These are phyloP conservation scores for Elongisporangium senticosum DNA, from an alignment of 352 stramenopile genomes.

Conservation along the genomic window DNA sequence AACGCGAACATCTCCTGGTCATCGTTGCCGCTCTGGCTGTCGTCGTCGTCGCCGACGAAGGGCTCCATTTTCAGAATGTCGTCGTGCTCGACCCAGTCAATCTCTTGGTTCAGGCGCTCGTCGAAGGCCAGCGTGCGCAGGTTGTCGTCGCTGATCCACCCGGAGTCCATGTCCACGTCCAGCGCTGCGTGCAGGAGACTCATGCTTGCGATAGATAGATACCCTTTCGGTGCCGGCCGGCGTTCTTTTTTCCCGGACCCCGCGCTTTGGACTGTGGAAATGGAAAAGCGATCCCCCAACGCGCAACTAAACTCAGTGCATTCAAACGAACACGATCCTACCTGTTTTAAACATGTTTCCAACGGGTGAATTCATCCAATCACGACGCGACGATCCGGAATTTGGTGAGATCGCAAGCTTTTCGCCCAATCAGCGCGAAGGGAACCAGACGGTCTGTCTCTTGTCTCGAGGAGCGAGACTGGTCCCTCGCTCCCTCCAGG, in stretches of 20 bases:
- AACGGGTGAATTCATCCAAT: neutral
- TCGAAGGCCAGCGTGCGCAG: conserved; percentile 68
- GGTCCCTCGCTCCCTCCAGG: neutral
- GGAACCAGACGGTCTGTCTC: neutral
- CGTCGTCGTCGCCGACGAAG: conserved; percentile 42
- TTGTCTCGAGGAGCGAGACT: neutral
- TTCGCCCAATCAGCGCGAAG: neutral
- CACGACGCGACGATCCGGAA: neutral
- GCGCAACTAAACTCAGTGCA: neutral
- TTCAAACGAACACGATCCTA: neutral
- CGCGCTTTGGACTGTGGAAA: neutral
- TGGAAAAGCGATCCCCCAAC: neutral
- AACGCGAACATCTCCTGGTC: conserved; percentile 69
- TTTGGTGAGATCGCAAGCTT: neutral
- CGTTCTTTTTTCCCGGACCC: conserved; percentile 2
- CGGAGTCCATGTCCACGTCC: conserved; percentile 38
- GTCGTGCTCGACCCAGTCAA: conserved; percentile 76
- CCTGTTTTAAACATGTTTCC: neutral
- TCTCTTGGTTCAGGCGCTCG: conserved; percentile 71
- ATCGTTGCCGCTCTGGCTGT: conserved; percentile 23
- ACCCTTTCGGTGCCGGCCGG: neutral
- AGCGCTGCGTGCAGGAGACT: conserved; percentile 11
- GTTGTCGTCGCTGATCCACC: conserved; percentile 80
- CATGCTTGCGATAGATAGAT: neutral
- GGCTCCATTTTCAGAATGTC: conserved; percentile 33